Conservation (phyloP, 805 yeast genomes). For the Hanseniaspora lachancei region DNA sequence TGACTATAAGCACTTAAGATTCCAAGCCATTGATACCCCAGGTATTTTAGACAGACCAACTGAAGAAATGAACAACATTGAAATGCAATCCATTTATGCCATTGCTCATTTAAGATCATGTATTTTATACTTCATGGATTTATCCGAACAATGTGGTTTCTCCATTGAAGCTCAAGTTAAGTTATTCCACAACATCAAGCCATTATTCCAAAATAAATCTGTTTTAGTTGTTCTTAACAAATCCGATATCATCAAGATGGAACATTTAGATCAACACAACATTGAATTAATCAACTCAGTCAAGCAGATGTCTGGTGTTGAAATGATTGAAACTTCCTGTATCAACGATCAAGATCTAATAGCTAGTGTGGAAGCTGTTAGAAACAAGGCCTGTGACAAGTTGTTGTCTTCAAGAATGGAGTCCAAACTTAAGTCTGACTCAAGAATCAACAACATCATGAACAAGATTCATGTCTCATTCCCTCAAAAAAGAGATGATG, state of each 20-base stretch:
- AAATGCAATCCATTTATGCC: constrained; percentile 98
- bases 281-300: constrained; percentile 59
- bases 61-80: constrained; percentile 98
- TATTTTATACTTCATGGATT: constrained; percentile 94
- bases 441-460: constrained; percentile 75
- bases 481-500: constrained; percentile 80
- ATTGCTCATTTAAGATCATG: constrained; percentile 96
- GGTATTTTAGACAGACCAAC: constrained; percentile 98
- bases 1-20: constrained; percentile 92
- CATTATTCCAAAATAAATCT: constrained; percentile 90
- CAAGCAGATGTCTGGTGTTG: constrained; percentile 62
- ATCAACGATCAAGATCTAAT: constrained; percentile 65
- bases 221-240: constrained; percentile 93
- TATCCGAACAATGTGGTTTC: constrained; percentile 98
- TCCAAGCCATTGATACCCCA: constrained; percentile 98
- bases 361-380: constrained; percentile 63
- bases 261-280: constrained; percentile 67
- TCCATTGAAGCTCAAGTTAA: constrained; percentile 94
- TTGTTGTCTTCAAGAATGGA: constrained; percentile 89
- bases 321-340: constrained; percentile 86
- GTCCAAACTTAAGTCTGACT: constrained; percentile 85
- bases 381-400: constrained; percentile 96
- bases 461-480: constrained; percentile 91
- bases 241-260: constrained; percentile 75
- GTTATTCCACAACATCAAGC: constrained; percentile 91